A percentile compares a stretch with the other conserved stretches of the same genome.
Evolutionary conservation across 129 eudicot species (phyloP).

Genomic region (Artemisia tridentata): DNA sequence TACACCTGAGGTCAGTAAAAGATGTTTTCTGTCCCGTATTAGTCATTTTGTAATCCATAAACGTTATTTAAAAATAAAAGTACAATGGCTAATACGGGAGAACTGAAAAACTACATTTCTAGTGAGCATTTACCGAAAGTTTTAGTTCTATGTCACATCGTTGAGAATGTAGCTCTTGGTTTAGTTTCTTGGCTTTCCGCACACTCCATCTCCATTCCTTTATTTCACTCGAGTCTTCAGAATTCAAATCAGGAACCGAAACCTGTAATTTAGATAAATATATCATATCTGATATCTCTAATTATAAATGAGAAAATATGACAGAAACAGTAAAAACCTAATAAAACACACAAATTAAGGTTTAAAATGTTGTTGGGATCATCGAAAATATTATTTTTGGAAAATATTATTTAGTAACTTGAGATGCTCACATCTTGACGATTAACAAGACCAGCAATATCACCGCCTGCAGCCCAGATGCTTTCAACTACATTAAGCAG

Average conservation of each 20-base stretch:
- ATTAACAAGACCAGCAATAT: slow-evolving; percentile 74
- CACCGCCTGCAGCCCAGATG: slow-evolving; percentile 90
- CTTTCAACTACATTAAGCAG: slow-evolving; percentile 74
- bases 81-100: too few species aligned
- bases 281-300: background rate
- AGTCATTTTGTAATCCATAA: too few species aligned
- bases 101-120: too few species aligned
- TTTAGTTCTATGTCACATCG: slow-evolving; percentile 93
- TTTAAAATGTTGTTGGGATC: background rate
- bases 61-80: too few species aligned
- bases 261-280: slow-evolving; percentile 45
- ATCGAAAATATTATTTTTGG: background rate
- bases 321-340: background rate
- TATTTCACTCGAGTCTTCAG: slow-evolving; percentile 54
- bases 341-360: background rate
- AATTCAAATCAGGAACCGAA: slow-evolving; percentile 63
- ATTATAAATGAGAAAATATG: background rate
- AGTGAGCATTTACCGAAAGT: slow-evolving; percentile 55
- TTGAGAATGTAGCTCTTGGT: slow-evolving; percentile 81
- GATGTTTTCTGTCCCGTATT: too few species aligned
- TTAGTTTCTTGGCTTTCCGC: slow-evolving; percentile 75
- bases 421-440: slow-evolving; percentile 74
- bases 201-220: slow-evolving; percentile 75
- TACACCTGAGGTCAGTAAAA: too few species aligned
- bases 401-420: slow-evolving; percentile 3